Evolutionary conservation across 2,329 filamentous ascomycete genomes (phyloP), one percentile per base, ranked within the genome.

Genomic region (Chaetomiaceae sp.): DNA sequence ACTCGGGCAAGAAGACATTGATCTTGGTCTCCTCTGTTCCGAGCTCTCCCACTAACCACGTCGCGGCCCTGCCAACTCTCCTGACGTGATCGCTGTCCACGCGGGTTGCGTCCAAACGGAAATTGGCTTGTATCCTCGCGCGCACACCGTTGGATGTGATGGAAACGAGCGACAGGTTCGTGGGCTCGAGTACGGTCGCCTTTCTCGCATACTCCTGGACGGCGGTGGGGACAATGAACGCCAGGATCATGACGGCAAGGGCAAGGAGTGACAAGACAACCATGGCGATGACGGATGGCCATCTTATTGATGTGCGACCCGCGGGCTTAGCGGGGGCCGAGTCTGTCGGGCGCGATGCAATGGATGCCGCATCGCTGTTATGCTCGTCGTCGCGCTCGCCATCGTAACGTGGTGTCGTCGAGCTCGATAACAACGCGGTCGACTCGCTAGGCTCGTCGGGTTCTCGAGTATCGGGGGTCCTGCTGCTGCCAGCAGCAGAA

Each of bases 141-240:
- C 80, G 82, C 8, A 96, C 81, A 12, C 94, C 92, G 54, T 85
- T 79, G 7, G 82, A 66, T 0, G 90, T 96, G 60, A 96, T 87
- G 2, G 87, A 89, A 64, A 94, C 88, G 55, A 99, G 84, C 1
- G 91, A 90, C 19, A 99, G 72, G 61, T 85, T 88, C 6, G 87
- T 91, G 2, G 94, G 89, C 65, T 91, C 83, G 60, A 99, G 81
- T 17, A 92, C 83, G 22, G 86, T 79, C 3, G 91, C 89, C 68
- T 91, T 79, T 70, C 92, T 87, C 45, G 88, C 89, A 70, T 99
- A 99, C 66, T 89, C 81, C 70, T 95, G 84, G 11, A 95, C 82
- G 7, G 86, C 82, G 15, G 87, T 84, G 2, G 92, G 91, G 0
- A 87, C 82, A 50, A 95, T 80, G 71, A 96, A 96, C 15, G 85